Percentiles rank a stretch among this genome's conserved stretches.
These are phyloP conservation scores for Cutaneotrichosporon daszewskae DNA, from an alignment of 1,284 basidiomycete species.

Conservation along the genomic window DNA sequence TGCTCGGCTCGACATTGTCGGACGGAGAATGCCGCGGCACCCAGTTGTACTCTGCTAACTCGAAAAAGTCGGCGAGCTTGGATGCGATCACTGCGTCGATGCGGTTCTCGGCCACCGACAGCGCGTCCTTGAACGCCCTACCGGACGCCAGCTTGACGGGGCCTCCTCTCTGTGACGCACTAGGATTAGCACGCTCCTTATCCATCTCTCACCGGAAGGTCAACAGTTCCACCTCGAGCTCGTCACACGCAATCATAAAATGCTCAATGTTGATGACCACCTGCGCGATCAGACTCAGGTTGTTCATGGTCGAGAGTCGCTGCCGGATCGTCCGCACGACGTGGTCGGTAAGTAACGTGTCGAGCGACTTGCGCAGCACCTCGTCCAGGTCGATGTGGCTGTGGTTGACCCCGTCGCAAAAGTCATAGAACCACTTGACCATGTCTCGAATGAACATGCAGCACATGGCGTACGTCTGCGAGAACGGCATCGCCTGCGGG, in stretches of 20 bases:
- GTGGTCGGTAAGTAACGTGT: slow-evolving; percentile 73
- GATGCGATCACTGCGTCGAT: slow-evolving; percentile 78
- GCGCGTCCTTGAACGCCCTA: slow-evolving; percentile 59
- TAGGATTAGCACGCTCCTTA: slow-evolving; percentile 29
- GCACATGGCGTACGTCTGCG: slow-evolving; percentile 87
- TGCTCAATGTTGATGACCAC: slow-evolving; percentile 91
- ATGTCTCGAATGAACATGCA: slow-evolving; percentile 94
- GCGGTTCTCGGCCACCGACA: slow-evolving; percentile 65
- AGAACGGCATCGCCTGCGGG: slow-evolving; percentile 84
- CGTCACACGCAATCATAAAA: slow-evolving; percentile 77
- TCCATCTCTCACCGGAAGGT: slow-evolving; percentile 56
- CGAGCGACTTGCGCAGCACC: slow-evolving; percentile 85
- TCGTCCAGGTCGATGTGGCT: slow-evolving; percentile 90
- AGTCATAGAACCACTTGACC: slow-evolving; percentile 94
- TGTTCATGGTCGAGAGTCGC: slow-evolving; percentile 64
- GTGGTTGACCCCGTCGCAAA: slow-evolving; percentile 88
- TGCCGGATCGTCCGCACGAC: slow-evolving; percentile 72
- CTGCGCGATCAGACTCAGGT: slow-evolving; percentile 89
- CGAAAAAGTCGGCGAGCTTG: slow-evolving; percentile 96
- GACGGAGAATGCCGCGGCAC: slow-evolving; percentile 53
- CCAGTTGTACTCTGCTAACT: slow-evolving; percentile 92
- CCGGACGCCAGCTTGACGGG: slow-evolving; percentile 50
- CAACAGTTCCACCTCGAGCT: slow-evolving; percentile 81
- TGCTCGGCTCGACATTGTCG: slow-evolving; percentile 62
- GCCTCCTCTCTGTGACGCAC: slow-evolving; percentile 76